Evolutionary conservation across 371 early-diverging fungal genomes (phyloP), one percentile per base, ranked within the genome.

Genomic region (Syncephalis plumigaleata): DNA sequence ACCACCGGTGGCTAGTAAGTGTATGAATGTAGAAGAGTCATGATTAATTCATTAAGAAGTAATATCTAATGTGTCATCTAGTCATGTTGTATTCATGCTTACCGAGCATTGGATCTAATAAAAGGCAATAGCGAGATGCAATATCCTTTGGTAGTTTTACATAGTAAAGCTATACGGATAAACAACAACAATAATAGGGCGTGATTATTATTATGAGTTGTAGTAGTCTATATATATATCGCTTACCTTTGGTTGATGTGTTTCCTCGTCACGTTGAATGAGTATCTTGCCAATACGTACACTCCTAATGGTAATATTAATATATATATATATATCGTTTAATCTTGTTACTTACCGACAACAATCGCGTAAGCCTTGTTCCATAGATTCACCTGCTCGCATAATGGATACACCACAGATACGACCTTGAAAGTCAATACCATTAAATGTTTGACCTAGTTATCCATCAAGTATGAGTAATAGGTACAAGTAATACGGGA

Each of bases 351-450:
- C 47, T 27, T 44, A 75, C 63, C 79, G 68, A 70, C 89, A 88
- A 52, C 86, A 86, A 50, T 88, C 87, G 48, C 92, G 76, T 42
- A 90, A 68, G 18, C 91, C 93, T 59, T 88, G 86, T 58, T 91
- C 93, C 79, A 79, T 90, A 11, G 88, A 75, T 62, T 91, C 91
- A 59, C 93, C 93, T 36, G 91, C 93, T 20, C 93, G 70, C 91
- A 92, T 91, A 47, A 91, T 91, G 36, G 87, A 89, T 4, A 92
- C 87, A 50, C 93, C 93, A 63, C 93, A 92, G 52, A 92, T 92
- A 48, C 83, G 73, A 42, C 91, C 91, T 59, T 79, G 68, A 56
- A 87, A 87, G 17, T 68, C 71, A 27, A 84, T 70, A 44, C 90
- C 90, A 26, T 79, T 55, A 55, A 75, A 89, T 39, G 72, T 60